phyloP scores from a whole-genome alignment of 495 filamentous ascomycete species.

The Parachaetomium inaequale region DNA sequence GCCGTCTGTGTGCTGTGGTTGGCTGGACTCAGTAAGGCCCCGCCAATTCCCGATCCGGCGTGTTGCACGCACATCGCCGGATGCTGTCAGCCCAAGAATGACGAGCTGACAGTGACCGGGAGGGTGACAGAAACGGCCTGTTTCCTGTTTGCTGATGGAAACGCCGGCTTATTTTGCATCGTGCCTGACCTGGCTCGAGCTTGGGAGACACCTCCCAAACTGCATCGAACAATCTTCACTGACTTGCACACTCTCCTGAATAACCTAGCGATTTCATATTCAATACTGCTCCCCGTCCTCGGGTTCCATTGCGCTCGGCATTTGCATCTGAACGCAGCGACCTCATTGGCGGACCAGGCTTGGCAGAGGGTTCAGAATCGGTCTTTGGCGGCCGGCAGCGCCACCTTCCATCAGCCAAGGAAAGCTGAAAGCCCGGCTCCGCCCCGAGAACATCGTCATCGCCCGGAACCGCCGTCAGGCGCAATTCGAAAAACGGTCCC shows the following conservation, averaged over 20 bases:
- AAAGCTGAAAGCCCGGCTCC: constrained; percentile 19
- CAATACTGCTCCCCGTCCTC: background rate
- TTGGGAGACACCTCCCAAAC: no score
- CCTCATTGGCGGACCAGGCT: background rate
- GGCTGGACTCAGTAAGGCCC: background rate
- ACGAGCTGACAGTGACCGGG: no score
- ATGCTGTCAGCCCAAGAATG: background rate
- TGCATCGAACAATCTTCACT: background rate
- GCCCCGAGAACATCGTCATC: constrained; percentile 28
- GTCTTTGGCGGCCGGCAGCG: constrained; percentile 15
- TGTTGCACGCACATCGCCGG: background rate
- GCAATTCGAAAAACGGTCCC: constrained; percentile 14
- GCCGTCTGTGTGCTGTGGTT: background rate
- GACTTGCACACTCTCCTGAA: background rate
- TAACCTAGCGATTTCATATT: no score
- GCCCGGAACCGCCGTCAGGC: constrained; percentile 15
- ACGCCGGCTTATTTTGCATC: background rate
- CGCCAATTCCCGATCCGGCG: constrained; percentile 13
- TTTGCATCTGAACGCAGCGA: background rate
- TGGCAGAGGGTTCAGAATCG: constrained; percentile 10
- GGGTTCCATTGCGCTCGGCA: background rate
- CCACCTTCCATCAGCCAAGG: constrained; percentile 30
- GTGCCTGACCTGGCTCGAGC: no score
- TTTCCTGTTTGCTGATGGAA: background rate
- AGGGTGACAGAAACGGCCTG: background rate